Conservation (phyloP, 129 eudicot species). For the sunflower (Helianthus annuus) region DNA sequence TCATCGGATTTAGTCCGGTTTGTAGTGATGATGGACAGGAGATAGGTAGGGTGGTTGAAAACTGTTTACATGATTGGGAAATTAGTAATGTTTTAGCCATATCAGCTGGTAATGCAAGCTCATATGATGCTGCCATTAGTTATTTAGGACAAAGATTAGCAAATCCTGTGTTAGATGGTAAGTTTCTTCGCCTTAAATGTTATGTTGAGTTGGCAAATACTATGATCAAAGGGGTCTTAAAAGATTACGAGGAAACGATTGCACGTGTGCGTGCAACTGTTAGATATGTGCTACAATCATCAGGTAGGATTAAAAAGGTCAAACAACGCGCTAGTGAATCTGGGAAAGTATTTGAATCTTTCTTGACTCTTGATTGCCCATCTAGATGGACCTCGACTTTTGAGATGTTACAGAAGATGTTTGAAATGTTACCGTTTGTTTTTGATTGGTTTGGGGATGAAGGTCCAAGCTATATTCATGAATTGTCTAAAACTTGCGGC, state of each 20-base stretch:
- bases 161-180: conserved; percentile 12
- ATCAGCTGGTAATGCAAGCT: conserved; percentile 3
- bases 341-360: not conserved
- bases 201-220: conserved; percentile 12
- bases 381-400: conserved; percentile 8
- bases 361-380: conserved; percentile 13
- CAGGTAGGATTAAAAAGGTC: not conserved
- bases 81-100: conserved; percentile 6
- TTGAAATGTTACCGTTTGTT: not conserved
- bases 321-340: conserved; percentile 3
- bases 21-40: conserved; percentile 10
- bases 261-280: not conserved
- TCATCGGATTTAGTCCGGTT: conserved; percentile 10
- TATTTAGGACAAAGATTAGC: not conserved
- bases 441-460: not conserved
- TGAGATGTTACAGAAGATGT: not conserved
- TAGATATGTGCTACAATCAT: not conserved
- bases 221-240: not conserved
- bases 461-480: not conserved
- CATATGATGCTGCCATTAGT: conserved; percentile 10
- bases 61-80: conserved; percentile 17
- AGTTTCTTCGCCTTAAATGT: conserved; percentile 17
- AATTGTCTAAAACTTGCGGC: not conserved
- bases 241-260: not conserved
- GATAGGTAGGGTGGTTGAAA: conserved; percentile 18